Percentiles rank a stretch among this genome's conserved stretches.
Evolutionary conservation across 2,329 filamentous ascomycete genomes (phyloP).

Genomic region (Venturia oleaginea): DNA sequence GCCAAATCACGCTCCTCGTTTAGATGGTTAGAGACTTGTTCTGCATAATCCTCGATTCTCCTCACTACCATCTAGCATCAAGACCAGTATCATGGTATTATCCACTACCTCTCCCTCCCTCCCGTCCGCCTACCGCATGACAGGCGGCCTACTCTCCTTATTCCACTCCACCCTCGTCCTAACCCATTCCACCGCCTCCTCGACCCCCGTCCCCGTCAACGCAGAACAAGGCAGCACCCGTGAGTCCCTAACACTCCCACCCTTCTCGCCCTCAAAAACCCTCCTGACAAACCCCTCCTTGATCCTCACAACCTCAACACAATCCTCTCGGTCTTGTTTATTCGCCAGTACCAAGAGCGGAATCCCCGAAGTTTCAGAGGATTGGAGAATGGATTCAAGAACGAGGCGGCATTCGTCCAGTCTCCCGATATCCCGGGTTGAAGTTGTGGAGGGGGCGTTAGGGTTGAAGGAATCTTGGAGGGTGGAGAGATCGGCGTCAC

Average conservation of each 20-base stretch:
- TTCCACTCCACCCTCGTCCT: background rate
- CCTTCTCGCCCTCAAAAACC: slow-evolving; percentile 92
- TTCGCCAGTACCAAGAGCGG: slow-evolving; percentile 89
- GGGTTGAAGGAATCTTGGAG: too few species aligned
- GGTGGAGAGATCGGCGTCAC: slow-evolving; percentile 62
- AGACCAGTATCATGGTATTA: too few species aligned
- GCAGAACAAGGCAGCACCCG: slow-evolving; percentile 86
- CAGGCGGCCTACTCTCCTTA: background rate
- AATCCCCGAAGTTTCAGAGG: slow-evolving; percentile 82
- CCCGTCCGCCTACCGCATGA: background rate
- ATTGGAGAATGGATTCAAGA: slow-evolving; percentile 79
- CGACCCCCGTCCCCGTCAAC: slow-evolving; percentile 73
- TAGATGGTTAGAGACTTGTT: too few species aligned
- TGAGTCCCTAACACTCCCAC: slow-evolving; percentile 75
- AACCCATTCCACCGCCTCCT: slow-evolving; percentile 59
- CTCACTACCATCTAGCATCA: too few species aligned
- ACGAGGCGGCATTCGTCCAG: slow-evolving; percentile 84
- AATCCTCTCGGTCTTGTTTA: slow-evolving; percentile 96
- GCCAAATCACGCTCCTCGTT: too few species aligned
- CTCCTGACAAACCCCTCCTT: slow-evolving; percentile 94
- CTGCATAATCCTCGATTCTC: too few species aligned
- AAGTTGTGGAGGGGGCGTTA: too few species aligned
- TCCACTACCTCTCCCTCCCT: too few species aligned
- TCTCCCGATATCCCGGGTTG: slow-evolving; percentile 50
- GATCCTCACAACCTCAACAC: slow-evolving; percentile 91